A percentile compares a stretch with the other conserved stretches of the same genome.
phyloP scores from a whole-genome alignment of 2,329 filamentous ascomycete species.

The Thelonectria discophora region DNA sequence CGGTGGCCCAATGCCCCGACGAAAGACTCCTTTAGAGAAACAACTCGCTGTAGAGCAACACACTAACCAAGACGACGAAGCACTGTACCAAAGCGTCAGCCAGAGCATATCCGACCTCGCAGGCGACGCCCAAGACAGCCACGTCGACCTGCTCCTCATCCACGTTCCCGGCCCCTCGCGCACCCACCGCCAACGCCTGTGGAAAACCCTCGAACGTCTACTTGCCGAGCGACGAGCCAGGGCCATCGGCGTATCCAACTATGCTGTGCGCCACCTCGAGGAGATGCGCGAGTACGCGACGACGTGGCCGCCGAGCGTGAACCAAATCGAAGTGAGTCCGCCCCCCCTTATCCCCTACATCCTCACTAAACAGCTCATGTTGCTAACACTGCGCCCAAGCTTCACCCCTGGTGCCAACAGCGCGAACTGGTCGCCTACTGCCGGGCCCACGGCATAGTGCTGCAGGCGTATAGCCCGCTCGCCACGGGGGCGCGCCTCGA shows the following conservation, averaged over 20 bases:
- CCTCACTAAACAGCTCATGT: too few species aligned
- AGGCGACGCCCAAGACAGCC: constrained; percentile 61
- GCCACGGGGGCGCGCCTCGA: constrained; percentile 49
- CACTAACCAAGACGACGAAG: constrained; percentile 50
- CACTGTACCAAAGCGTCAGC: constrained; percentile 65
- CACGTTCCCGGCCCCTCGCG: constrained; percentile 68
- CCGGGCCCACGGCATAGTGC: constrained; percentile 77
- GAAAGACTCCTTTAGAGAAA: too few species aligned
- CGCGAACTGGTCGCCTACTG: constrained; percentile 59
- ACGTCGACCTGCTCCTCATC: constrained; percentile 77
- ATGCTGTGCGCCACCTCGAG: constrained; percentile 72
- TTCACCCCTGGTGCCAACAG: constrained; percentile 76
- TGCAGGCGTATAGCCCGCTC: constrained; percentile 54
- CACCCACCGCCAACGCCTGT: constrained; percentile 67
- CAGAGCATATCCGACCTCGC: constrained; percentile 72
- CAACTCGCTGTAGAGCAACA: background rate
- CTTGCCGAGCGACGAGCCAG: constrained; percentile 67
- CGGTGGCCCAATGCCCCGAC: constrained; percentile 55
- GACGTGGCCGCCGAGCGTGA: constrained; percentile 74
- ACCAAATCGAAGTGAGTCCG: constrained; percentile 78
- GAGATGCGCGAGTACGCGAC: constrained; percentile 73
- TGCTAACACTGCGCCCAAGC: constrained; percentile 49
- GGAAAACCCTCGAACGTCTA: constrained; percentile 71
- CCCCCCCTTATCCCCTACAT: constrained; percentile 15
- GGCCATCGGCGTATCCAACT: constrained; percentile 79